Percentiles rank a stretch among this genome's conserved stretches.
Evolutionary conservation across 306 rosid genomes (phyloP).

Genomic region (Glycine latifolia): DNA sequence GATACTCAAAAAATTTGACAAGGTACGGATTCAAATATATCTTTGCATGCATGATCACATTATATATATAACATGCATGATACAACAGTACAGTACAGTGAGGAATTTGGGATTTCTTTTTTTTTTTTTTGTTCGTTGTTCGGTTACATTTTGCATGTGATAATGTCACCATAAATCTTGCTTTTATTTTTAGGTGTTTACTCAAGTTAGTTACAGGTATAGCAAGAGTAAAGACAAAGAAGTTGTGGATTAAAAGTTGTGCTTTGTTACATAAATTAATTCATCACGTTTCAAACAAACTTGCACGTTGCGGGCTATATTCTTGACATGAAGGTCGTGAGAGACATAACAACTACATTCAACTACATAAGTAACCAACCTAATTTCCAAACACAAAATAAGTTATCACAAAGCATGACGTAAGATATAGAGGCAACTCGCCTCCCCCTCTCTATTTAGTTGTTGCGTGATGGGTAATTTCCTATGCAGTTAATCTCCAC

Average conservation of each 20-base stretch:
- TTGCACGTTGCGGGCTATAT: slow-evolving; percentile 10
- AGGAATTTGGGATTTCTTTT: too few species aligned
- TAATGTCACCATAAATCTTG: too few species aligned
- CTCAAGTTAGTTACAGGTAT: not conserved
- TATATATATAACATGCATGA: too few species aligned
- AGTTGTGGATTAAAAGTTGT: too few species aligned
- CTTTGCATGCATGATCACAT: too few species aligned
- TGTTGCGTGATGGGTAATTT: too few species aligned
- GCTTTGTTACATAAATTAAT: not conserved
- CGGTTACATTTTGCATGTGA: too few species aligned
- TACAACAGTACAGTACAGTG: too few species aligned
- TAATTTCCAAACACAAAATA: slow-evolving; percentile 21
- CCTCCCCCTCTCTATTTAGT: too few species aligned
- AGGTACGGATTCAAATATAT: slow-evolving; percentile 56
- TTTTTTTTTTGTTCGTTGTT: too few species aligned
- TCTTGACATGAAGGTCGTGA: slow-evolving; percentile 47
- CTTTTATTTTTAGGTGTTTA: not conserved
- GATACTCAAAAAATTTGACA: slow-evolving; percentile 92
- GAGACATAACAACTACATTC: not conserved
- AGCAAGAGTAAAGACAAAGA: slow-evolving; percentile 16
- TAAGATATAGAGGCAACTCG: not conserved
- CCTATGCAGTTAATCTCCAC: too few species aligned
- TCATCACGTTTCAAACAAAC: slow-evolving; percentile 38
- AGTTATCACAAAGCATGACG: slow-evolving; percentile 5
- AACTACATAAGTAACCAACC: not conserved